Conservation (phyloP, 1,284 basidiomycete species). For the Erythrobasidium hasegawianum region DNA sequence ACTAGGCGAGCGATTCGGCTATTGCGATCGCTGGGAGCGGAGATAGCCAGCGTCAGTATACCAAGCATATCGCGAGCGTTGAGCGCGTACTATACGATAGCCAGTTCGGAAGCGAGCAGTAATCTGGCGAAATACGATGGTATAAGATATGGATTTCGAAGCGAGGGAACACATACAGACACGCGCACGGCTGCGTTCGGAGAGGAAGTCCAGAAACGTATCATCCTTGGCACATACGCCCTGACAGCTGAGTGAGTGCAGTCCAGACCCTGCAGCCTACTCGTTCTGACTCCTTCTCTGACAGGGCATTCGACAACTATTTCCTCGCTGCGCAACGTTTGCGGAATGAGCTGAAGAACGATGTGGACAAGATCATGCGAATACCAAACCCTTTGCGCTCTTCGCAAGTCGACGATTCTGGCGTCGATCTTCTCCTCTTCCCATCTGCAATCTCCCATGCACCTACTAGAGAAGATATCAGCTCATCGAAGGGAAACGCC, state of each 20-base stretch:
- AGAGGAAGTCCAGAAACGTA: conserved; percentile 75
- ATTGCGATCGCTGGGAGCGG: conserved; percentile 63
- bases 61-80: conserved; percentile 73
- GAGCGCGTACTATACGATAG: conserved; percentile 91
- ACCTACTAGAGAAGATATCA: conserved; percentile 54
- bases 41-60: conserved; percentile 68
- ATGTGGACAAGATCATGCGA: conserved; percentile 70
- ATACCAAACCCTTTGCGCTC: conserved; percentile 53
- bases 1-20: conserved; percentile 56
- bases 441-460: conserved; percentile 78
- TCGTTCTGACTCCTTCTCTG: no score
- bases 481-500: background rate
- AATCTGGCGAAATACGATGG: conserved; percentile 91
- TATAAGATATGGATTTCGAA: conserved; percentile 55
- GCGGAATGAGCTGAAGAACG: conserved; percentile 64
- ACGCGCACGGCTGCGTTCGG: conserved; percentile 63
- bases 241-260: conserved; percentile 85
- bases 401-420: conserved; percentile 42
- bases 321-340: conserved; percentile 86
- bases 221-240: conserved; percentile 88
- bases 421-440: conserved; percentile 75
- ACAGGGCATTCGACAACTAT: conserved; percentile 90
- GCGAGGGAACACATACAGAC: background rate
- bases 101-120: conserved; percentile 89
- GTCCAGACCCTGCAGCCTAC: no score